Percentiles rank a stretch among this genome's conserved stretches.
Evolutionary conservation across 495 filamentous ascomycete genomes (phyloP).

Genomic region (Penicillium egyptiacum): DNA sequence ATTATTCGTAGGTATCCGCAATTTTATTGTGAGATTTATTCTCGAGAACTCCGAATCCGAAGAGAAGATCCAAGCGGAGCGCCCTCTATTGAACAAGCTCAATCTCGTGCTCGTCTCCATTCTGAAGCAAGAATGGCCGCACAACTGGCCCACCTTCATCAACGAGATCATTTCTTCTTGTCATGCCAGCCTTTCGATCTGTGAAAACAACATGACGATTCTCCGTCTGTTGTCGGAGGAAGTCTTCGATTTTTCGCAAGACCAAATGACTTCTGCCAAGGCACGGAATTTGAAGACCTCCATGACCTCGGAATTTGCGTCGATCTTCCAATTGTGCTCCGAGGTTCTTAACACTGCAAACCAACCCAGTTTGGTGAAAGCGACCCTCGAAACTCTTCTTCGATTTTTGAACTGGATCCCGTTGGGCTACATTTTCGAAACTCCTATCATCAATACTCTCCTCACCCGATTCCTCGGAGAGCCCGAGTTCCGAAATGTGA

Average conservation of each 20-base stretch:
- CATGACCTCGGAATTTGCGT: slow-evolving; percentile 97
- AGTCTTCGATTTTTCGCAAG: slow-evolving; percentile 97
- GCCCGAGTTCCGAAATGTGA: slow-evolving; percentile 93
- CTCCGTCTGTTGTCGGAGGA: slow-evolving; percentile 94
- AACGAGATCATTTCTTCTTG: slow-evolving; percentile 98
- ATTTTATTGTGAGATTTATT: slow-evolving; percentile 97
- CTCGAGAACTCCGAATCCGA: slow-evolving; percentile 87
- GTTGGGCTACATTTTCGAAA: slow-evolving; percentile 97
- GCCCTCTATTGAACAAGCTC: slow-evolving; percentile 92
- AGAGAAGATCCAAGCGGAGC: slow-evolving; percentile 75
- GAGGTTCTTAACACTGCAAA: slow-evolving; percentile 87
- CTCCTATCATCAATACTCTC: slow-evolving; percentile 90
- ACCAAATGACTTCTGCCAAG: slow-evolving; percentile 97
- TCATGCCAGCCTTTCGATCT: slow-evolving; percentile 90
- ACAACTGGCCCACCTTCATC: slow-evolving; percentile 99
- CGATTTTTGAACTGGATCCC: slow-evolving; percentile 99
- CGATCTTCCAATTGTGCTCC: slow-evolving; percentile 94
- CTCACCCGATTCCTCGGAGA: slow-evolving; percentile 84
- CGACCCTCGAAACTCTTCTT: slow-evolving; percentile 89
- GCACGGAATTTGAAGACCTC: slow-evolving; percentile 93
- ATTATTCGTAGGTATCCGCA: slow-evolving; percentile 74
- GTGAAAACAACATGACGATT: slow-evolving; percentile 99
- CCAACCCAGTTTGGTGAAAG: slow-evolving; percentile 85
- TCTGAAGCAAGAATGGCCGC: slow-evolving; percentile 99
- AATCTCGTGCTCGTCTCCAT: slow-evolving; percentile 97